Conservation (phyloP, 306 rosid genomes). For the Trifolium subterraneum region DNA sequence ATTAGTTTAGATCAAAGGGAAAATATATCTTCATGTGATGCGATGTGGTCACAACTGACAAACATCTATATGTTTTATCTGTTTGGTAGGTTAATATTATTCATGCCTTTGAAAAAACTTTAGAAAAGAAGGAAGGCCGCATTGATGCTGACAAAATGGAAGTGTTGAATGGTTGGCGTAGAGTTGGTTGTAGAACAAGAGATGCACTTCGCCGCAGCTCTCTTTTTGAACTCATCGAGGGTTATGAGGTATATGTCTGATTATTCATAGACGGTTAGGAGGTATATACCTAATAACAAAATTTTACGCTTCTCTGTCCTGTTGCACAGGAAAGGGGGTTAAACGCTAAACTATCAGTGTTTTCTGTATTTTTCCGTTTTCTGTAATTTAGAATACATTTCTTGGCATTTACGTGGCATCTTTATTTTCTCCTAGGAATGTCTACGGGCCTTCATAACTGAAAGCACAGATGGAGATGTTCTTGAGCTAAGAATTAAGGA, state of each 20-base stretch:
- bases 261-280: conserved; percentile 70
- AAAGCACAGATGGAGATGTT: conserved; percentile 51
- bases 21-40: conserved; percentile 4
- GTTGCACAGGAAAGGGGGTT: conserved; percentile 20
- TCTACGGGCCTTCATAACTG: conserved; percentile 60
- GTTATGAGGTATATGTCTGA: conserved; percentile 73
- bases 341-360: conserved; percentile 14
- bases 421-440: conserved; percentile 55
- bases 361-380: conserved; percentile 26
- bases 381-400: conserved; percentile 3
- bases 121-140: conserved; percentile 58
- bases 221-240: conserved; percentile 69
- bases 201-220: conserved; percentile 90
- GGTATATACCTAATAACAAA: conserved; percentile 50
- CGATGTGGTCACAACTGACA: conserved; percentile 7
- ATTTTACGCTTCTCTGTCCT: background rate
- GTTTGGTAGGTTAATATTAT: conserved; percentile 71
- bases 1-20: conserved; percentile 22
- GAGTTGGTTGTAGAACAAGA: conserved; percentile 80
- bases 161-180: conserved; percentile 53
- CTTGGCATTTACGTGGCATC: background rate
- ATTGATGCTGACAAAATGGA: conserved; percentile 64
- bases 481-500: conserved; percentile 70
- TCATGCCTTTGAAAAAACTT: conserved; percentile 52
- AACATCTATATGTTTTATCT: conserved; percentile 33